A percentile compares a stretch with the other conserved stretches of the same genome.
Conservation (phyloP, 768 basidiomycete genomes). For the Russula sp. region DNA sequence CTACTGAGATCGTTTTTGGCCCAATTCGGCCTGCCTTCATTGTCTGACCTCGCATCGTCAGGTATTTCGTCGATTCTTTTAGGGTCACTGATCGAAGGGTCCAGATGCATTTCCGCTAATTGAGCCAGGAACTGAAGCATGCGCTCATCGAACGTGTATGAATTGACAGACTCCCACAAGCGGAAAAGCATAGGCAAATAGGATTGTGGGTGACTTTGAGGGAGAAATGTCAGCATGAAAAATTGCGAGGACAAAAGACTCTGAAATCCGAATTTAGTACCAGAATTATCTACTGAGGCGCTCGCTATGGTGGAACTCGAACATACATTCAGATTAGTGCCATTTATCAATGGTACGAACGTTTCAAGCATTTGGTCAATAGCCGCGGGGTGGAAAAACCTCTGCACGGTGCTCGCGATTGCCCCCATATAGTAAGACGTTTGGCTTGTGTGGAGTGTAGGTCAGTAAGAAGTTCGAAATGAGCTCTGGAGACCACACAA, state of each 20-base stretch:
- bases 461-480: neutral
- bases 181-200: slow-evolving; percentile 82
- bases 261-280: slow-evolving; percentile 33
- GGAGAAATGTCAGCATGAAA: slow-evolving; percentile 81
- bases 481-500: slow-evolving; percentile 27
- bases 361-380: slow-evolving; percentile 84
- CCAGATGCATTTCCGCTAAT: slow-evolving; percentile 75
- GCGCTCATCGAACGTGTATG: slow-evolving; percentile 84
- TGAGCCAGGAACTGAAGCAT: slow-evolving; percentile 79
- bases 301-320: neutral
- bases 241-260: slow-evolving; percentile 76
- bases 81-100: slow-evolving; percentile 72
- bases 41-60: slow-evolving; percentile 61
- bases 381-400: slow-evolving; percentile 87
- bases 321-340: slow-evolving; percentile 65
- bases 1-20: slow-evolving; percentile 38
- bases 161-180: slow-evolving; percentile 84
- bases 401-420: slow-evolving; percentile 57
- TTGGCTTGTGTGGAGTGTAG: slow-evolving; percentile 41
- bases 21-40: slow-evolving; percentile 56
- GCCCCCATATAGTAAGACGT: slow-evolving; percentile 74
- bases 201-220: slow-evolving; percentile 75
- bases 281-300: neutral
- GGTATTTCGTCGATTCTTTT: slow-evolving; percentile 56
- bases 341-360: slow-evolving; percentile 75